Base-by-base conservation (phyloP, 225 moss, liverwort and hornwort species). In the Pleurozium schreberi region DNA sequence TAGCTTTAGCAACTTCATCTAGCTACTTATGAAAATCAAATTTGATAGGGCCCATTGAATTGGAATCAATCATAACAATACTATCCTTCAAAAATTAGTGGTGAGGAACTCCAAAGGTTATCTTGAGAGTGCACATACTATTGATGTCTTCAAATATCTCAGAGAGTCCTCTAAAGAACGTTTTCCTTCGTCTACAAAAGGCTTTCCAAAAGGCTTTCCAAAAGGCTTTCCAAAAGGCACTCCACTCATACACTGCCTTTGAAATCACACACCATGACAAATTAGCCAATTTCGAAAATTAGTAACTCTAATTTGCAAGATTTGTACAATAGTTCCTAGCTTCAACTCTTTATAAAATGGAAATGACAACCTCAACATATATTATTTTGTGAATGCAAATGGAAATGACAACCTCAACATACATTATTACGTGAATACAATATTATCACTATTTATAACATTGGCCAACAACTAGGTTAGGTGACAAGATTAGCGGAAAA, bases 141-240 rank as follows among this genome's bases (percentile, higher is more conserved):
- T 69, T 57, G 49, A 78, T 87, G 87, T 38, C 88, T 57, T 83
- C 81, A 36, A 49, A 78, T 60, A 88, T 92, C 86, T 90, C 67
- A 68, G 45, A 86, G 80, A 47, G 73, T 38, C 75, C 65, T 81
- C 57, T 69, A 87, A 40, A 40, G 86, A 64, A 52, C 76, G 76
- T 52, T 86, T 86, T 77, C 75, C 50, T 50, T 75, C 49, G 63
- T 90, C 59, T 71, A 83, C 90, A 92, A 85, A 74, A 82, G 80
- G 74, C 84, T 83, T 36, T 57, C 78, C 90, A 89, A 87, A 61
- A 92, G 84, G 75, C 85, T n/a, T n/a, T 71, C 86, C 90, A 92
- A 85, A 74, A 82, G 80, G 74, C 84, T 83, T 36, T 57, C 78
- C 90, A 89, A 87, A 61, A 92, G 84, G 75, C 85, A 78, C 73